These are phyloP conservation scores for Phialemoniopsis sp. DNA, from an alignment of 2,329 filamentous ascomycete genomes.

Conservation along the genomic window DNA sequence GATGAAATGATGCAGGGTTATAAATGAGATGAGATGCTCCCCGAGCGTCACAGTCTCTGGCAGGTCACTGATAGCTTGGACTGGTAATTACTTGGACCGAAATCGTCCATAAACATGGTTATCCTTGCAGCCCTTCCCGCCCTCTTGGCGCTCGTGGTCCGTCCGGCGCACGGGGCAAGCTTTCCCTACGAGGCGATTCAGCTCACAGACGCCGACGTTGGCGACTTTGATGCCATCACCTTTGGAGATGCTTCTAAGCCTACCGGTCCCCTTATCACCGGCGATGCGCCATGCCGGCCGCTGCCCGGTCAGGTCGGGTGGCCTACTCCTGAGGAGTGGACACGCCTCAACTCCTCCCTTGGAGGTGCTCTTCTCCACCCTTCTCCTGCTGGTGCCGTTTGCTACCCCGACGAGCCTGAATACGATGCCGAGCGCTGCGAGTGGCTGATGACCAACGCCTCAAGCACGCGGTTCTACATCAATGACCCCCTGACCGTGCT, in stretches of 20 bases:
- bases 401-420: slow-evolving; percentile 20
- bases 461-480: slow-evolving; percentile 19
- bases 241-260: slow-evolving; percentile 16
- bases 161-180: background rate
- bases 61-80: too few species aligned
- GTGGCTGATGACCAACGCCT: slow-evolving; percentile 17
- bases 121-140: too few species aligned
- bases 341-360: slow-evolving; percentile 19
- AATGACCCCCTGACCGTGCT: slow-evolving; percentile 24
- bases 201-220: slow-evolving; percentile 22
- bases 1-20: too few species aligned
- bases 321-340: slow-evolving; percentile 22
- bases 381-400: slow-evolving; percentile 24
- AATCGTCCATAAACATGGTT: too few species aligned
- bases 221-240: slow-evolving; percentile 21
- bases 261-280: slow-evolving; percentile 11
- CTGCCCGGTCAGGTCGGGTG: slow-evolving; percentile 22
- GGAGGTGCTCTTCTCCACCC: slow-evolving; percentile 26
- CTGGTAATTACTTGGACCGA: too few species aligned
- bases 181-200: slow-evolving; percentile 11
- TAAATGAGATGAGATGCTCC: too few species aligned
- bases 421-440: slow-evolving; percentile 22
- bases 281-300: slow-evolving; percentile 20
- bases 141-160: too few species aligned
- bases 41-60: too few species aligned